Evolutionary conservation across 129 eudicot species (phyloP).

Genomic region (Centella asiatica): DNA sequence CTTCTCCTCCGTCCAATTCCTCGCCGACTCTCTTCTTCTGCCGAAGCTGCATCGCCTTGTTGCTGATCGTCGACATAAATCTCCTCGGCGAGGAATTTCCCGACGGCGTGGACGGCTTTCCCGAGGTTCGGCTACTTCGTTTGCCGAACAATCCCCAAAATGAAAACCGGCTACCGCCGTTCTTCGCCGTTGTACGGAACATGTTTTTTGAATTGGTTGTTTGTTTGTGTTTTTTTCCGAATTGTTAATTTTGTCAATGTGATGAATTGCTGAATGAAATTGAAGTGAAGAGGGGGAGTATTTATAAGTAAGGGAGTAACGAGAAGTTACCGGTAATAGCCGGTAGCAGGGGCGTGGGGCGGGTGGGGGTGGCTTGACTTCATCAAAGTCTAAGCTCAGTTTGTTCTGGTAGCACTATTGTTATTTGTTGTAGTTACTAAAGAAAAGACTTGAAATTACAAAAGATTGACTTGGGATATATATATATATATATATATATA

Average conservation of each 20-base stretch:
- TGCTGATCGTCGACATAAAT: conserved; percentile 16
- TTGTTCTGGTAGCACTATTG: background rate
- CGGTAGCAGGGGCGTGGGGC: background rate
- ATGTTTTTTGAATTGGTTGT: background rate
- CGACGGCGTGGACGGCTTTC: background rate
- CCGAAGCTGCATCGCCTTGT: conserved; percentile 18
- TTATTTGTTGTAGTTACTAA: too few species aligned
- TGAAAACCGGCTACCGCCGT: background rate
- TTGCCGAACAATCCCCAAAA: too few species aligned
- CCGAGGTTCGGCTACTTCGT: background rate
- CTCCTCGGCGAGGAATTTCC: conserved; percentile 8
- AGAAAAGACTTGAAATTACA: too few species aligned
- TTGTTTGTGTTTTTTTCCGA: background rate
- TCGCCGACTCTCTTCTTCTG: conserved; percentile 16
- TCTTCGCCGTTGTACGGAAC: background rate
- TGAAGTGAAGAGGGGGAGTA: background rate
- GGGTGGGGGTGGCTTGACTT: too few species aligned
- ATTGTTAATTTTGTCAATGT: too few species aligned
- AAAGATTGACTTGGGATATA: too few species aligned
- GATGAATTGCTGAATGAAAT: background rate
- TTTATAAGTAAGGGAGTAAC: background rate
- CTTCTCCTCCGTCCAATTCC: conserved; percentile 13
- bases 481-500: too few species aligned
- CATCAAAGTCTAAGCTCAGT: too few species aligned
- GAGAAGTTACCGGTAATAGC: background rate